phyloP scores from a whole-genome alignment of 768 basidiomycete species.

The Kwoniella dendrophila region DNA sequence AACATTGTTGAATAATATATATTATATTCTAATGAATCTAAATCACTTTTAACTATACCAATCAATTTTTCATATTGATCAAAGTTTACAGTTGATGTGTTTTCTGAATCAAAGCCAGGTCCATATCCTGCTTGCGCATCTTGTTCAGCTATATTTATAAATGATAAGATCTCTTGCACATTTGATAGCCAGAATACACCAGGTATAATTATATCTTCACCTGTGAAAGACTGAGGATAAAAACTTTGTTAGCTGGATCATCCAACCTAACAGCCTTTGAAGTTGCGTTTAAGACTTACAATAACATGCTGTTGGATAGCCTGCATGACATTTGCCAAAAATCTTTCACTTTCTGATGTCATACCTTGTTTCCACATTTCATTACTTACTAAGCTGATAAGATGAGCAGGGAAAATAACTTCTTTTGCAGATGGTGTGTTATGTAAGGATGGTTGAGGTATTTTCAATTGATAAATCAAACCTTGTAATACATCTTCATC shows the following conservation, averaged over 20 bases:
- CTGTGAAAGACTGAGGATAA: conserved; percentile 63
- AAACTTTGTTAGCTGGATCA: too few species aligned
- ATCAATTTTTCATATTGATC: conserved; percentile 94
- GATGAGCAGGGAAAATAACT: conserved; percentile 96
- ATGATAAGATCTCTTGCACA: conserved; percentile 98
- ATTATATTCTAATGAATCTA: conserved; percentile 98
- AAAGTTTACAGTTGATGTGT: conserved; percentile 62
- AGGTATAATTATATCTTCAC: conserved; percentile 93
- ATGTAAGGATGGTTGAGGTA: conserved; percentile 82
- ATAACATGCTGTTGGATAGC: conserved; percentile 95
- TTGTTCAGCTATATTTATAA: conserved; percentile 97
- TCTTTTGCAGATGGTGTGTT: conserved; percentile 95
- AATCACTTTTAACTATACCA: conserved; percentile 96
- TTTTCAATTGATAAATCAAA: conserved; percentile 86
- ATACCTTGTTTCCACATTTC: conserved; percentile 99
- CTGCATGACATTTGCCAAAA: conserved; percentile 98
- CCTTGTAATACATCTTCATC: conserved; percentile 93
- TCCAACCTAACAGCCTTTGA: too few species aligned
- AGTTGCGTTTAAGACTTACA: conserved; percentile 75
- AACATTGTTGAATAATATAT: conserved; percentile 99
- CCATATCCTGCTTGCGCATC: conserved; percentile 98
- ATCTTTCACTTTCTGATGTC: conserved; percentile 93
- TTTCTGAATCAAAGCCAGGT: conserved; percentile 78
- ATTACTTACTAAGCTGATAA: conserved; percentile 96
- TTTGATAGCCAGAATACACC: conserved; percentile 99